Evolutionary conservation across 345 rosid genomes (phyloP).

Genomic region (Melastoma malabathricum): DNA sequence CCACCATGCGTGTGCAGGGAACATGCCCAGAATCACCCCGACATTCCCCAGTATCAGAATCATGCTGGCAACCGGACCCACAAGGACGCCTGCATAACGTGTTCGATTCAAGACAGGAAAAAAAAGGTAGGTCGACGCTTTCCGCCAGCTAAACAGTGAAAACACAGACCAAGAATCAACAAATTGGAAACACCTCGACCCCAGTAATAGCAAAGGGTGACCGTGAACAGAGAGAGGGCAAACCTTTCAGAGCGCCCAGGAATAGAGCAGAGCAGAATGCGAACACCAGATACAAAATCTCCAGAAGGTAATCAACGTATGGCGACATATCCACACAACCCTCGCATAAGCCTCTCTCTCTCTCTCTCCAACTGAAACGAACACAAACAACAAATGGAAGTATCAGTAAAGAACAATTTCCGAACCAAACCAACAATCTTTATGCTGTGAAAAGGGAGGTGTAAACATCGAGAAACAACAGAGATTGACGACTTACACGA

Average conservation of each 20-base stretch:
- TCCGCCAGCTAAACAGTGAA: not conserved
- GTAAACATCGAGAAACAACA: too few species aligned
- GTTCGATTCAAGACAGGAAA: not conserved
- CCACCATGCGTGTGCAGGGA: constrained; percentile 68
- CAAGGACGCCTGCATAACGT: constrained; percentile 37
- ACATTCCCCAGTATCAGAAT: constrained; percentile 50
- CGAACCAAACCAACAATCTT: constrained; percentile 5
- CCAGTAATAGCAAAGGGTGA: too few species aligned
- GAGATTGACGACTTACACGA: too few species aligned
- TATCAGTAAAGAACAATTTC: constrained; percentile 11
- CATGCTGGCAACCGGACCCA: constrained; percentile 70
- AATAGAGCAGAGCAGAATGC: constrained; percentile 58
- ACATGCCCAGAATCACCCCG: constrained; percentile 56
- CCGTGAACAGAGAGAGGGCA: not conserved
- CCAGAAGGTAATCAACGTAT: not conserved
- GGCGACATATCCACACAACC: not conserved
- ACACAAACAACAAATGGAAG: constrained; percentile 2
- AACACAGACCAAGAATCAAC: not conserved
- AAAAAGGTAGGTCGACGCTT: not conserved
- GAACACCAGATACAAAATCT: constrained; percentile 32
- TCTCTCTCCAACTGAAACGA: not conserved
- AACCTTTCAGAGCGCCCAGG: constrained; percentile 76
- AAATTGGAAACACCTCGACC: not conserved
- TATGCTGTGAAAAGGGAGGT: too few species aligned
- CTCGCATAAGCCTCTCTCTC: too few species aligned